phyloP scores from a whole-genome alignment of 495 filamentous ascomycete genomes.

The Staphylotrichum longicolle region DNA sequence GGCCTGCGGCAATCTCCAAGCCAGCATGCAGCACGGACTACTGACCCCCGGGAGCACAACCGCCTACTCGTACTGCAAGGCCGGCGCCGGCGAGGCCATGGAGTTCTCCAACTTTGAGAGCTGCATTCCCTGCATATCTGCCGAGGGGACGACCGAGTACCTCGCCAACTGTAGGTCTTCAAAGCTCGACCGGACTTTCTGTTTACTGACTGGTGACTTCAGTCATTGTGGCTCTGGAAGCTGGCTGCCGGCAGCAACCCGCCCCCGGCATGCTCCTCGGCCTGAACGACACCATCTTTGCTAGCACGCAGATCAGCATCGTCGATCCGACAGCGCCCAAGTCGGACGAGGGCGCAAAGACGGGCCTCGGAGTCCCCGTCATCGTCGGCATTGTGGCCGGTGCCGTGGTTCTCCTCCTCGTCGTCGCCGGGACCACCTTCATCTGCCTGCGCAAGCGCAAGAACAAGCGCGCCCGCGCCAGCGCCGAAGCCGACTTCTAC shows the following conservation, averaged over 20 bases:
- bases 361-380: constrained; percentile 29
- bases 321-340: constrained; percentile 36
- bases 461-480: constrained; percentile 37
- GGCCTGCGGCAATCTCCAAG: constrained; percentile 41
- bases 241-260: constrained; percentile 51
- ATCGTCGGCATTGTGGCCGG: constrained; percentile 45
- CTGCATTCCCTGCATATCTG: constrained; percentile 43
- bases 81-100: constrained; percentile 30
- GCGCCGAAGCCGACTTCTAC: constrained; percentile 26
- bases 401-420: constrained; percentile 32
- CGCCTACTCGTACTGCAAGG: constrained; percentile 43
- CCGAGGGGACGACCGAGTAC: constrained; percentile 37
- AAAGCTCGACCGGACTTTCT: no score
- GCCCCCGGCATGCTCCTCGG: constrained; percentile 40
- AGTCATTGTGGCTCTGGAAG: constrained; percentile 48
- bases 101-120: constrained; percentile 27
- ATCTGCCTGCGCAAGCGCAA: constrained; percentile 41
- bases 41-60: constrained; percentile 32
- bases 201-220: constrained; percentile 19
- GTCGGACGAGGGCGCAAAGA: constrained; percentile 13
- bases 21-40: constrained; percentile 34
- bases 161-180: constrained; percentile 41
- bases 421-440: constrained; percentile 35
- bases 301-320: constrained; percentile 39
- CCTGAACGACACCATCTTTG: constrained; percentile 50